Conservation (phyloP, 1,139 yeast genomes). For the Hyphopichia burtonii region DNA sequence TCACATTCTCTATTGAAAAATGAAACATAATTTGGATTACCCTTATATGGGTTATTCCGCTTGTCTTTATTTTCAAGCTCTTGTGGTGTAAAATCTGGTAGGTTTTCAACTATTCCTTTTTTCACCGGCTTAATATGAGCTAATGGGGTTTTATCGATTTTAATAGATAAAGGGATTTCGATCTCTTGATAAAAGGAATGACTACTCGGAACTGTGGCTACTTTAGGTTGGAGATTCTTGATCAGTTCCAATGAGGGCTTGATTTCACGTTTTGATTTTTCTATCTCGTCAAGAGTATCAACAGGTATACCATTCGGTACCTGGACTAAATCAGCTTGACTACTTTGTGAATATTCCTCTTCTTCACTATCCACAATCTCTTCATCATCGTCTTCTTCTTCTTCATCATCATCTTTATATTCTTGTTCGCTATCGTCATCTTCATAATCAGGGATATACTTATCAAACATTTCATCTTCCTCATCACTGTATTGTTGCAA, state of each 20-base stretch:
- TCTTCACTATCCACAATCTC: background rate
- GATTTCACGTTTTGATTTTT: background rate
- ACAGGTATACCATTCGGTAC: background rate
- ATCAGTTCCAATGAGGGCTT: background rate
- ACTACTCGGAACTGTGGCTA: background rate
- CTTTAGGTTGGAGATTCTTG: background rate
- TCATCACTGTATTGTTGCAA: background rate
- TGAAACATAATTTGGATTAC: constrained; percentile 20
- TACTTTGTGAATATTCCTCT: background rate
- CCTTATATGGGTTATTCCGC: constrained; percentile 12
- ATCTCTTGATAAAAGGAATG: background rate
- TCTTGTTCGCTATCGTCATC: constrained; percentile 5
- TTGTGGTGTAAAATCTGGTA: background rate
- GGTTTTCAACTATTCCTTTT: background rate
- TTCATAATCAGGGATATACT: constrained; percentile 2
- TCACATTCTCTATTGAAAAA: constrained; percentile 22
- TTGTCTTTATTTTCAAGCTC: constrained; percentile 4
- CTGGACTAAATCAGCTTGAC: background rate
- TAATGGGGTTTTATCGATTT: background rate
- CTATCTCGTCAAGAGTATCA: background rate
- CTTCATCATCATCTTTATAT: constrained; percentile 4
- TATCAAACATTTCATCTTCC: background rate
- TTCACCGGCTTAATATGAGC: background rate
- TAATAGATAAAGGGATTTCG: background rate
- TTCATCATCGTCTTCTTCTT: background rate